Evolutionary conservation across 352 stramenopile species (phyloP).

Genomic region (Phytophthora colocasiae): DNA sequence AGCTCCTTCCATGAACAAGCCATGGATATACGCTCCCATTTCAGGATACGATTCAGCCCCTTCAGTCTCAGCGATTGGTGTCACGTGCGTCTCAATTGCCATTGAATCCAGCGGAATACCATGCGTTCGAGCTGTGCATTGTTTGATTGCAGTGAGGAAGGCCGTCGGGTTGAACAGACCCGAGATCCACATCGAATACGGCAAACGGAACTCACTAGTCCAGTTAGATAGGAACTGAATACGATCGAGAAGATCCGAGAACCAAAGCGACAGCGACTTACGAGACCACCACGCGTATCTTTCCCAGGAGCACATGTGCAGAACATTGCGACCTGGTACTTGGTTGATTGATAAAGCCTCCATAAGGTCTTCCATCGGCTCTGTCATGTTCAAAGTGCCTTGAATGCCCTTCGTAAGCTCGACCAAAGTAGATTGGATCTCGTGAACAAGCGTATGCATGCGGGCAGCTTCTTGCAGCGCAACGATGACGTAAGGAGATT

Average conservation of each 20-base stretch:
- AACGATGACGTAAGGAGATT: conserved; percentile 86
- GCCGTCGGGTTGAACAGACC: conserved; percentile 85
- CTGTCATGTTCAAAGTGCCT: conserved; percentile 88
- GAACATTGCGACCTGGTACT: conserved; percentile 75
- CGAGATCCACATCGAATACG: conserved; percentile 85
- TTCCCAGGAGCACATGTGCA: conserved; percentile 84
- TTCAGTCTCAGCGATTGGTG: conserved; percentile 65
- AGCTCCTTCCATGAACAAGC: conserved; percentile 95
- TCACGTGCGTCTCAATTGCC: conserved; percentile 95
- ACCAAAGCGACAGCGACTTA: conserved; percentile 84
- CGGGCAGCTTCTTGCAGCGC: conserved; percentile 82
- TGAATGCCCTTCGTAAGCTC: conserved; percentile 87
- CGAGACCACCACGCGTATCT: conserved; percentile 85
- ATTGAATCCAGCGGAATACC: conserved; percentile 92
- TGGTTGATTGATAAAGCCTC: conserved; percentile 71
- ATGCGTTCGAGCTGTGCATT: conserved; percentile 86
- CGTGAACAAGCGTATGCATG: conserved; percentile 72
- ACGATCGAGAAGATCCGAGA: conserved; percentile 81
- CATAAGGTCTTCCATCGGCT: conserved; percentile 90
- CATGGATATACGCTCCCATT: conserved; percentile 94
- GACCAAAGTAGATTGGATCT: conserved; percentile 67
- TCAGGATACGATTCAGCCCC: conserved; percentile 75
- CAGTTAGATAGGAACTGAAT: conserved; percentile 70
- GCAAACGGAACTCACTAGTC: conserved; percentile 72
- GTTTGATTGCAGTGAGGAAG: conserved; percentile 89